Percentiles rank a stretch among this genome's conserved stretches.
Conservation (phyloP, 2,329 filamentous ascomycete species). For the Lasiodiplodia hormozganensis region DNA sequence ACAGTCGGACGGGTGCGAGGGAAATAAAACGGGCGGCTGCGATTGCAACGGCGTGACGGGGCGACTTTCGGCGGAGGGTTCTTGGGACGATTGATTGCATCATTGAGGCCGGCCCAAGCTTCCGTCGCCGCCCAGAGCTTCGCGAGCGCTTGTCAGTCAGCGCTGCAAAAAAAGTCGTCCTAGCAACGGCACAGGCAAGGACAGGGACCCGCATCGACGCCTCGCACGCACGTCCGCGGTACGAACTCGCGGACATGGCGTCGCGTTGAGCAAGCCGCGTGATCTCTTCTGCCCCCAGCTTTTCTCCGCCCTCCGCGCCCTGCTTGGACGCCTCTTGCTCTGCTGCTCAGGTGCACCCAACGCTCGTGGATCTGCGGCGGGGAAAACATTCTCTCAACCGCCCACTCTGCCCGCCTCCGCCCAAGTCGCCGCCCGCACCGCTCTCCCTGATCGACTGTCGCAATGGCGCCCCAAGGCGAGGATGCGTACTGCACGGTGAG, state of each 20-base stretch:
- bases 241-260: slow-evolving; percentile 25
- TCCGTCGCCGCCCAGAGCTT: neutral
- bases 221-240: slow-evolving; percentile 3
- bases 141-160: slow-evolving; percentile 5
- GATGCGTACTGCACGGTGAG: slow-evolving; percentile 70
- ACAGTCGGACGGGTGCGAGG: neutral
- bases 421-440: slow-evolving; percentile 9
- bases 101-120: slow-evolving; percentile 27
- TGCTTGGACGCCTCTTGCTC: slow-evolving; percentile 12
- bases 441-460: slow-evolving; percentile 24
- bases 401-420: slow-evolving; percentile 9
- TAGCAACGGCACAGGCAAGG: slow-evolving; percentile 25
- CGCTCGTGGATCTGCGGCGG: slow-evolving; percentile 25
- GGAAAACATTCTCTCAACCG: slow-evolving; percentile 25
- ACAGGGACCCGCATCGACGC: slow-evolving; percentile 2
- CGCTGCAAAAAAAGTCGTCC: slow-evolving; percentile 5
- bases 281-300: slow-evolving; percentile 28
- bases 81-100: slow-evolving; percentile 20
- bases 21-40: neutral
- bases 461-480: slow-evolving; percentile 51
- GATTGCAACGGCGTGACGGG: neutral
- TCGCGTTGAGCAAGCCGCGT: slow-evolving; percentile 25
- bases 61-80: slow-evolving; percentile 5
- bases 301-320: slow-evolving; percentile 28
- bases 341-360: slow-evolving; percentile 14